Evolutionary conservation across 2,329 filamentous ascomycete species (phyloP).

Genomic region (Fusarium sp.): DNA sequence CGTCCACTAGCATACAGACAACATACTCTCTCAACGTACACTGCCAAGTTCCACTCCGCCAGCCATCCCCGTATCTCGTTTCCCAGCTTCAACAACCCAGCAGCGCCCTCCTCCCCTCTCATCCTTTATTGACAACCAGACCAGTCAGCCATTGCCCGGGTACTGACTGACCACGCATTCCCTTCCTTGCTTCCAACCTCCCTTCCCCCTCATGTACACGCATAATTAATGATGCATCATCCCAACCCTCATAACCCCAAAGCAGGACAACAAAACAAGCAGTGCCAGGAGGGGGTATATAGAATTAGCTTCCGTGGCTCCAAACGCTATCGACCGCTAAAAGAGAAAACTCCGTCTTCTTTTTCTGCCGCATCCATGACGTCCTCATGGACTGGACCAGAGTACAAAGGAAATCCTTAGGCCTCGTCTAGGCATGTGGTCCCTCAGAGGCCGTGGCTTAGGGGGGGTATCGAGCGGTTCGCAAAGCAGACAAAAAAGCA

Average conservation of each 20-base stretch:
- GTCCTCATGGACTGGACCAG: slow-evolving; percentile 38
- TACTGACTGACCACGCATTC: slow-evolving; percentile 8
- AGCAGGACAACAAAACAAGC: slow-evolving; percentile 36
- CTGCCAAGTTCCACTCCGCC: slow-evolving; percentile 31
- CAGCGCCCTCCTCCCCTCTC: slow-evolving; percentile 3
- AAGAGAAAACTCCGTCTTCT: slow-evolving; percentile 42
- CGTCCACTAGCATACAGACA: background rate
- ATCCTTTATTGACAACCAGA: slow-evolving; percentile 8
- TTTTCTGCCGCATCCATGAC: slow-evolving; percentile 39
- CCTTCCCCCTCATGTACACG: slow-evolving; percentile 35
- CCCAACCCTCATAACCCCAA: slow-evolving; percentile 31
- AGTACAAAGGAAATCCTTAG: slow-evolving; percentile 36
- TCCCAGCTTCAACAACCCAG: slow-evolving; percentile 1
- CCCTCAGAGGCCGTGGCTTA: slow-evolving; percentile 44
- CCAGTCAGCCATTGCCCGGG: background rate
- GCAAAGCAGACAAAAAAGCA: slow-evolving; percentile 43
- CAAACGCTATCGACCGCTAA: slow-evolving; percentile 41
- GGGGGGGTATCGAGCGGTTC: slow-evolving; percentile 46
- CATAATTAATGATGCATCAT: slow-evolving; percentile 26
- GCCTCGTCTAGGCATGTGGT: slow-evolving; percentile 47
- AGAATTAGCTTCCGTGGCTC: slow-evolving; percentile 49
- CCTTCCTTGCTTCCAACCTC: slow-evolving; percentile 17
- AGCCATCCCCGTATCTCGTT: slow-evolving; percentile 28
- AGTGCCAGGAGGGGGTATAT: slow-evolving; percentile 50
- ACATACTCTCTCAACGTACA: slow-evolving; percentile 21